These are phyloP conservation scores for Corylus avellana DNA, from an alignment of 306 rosid species.

Conservation along the genomic window DNA sequence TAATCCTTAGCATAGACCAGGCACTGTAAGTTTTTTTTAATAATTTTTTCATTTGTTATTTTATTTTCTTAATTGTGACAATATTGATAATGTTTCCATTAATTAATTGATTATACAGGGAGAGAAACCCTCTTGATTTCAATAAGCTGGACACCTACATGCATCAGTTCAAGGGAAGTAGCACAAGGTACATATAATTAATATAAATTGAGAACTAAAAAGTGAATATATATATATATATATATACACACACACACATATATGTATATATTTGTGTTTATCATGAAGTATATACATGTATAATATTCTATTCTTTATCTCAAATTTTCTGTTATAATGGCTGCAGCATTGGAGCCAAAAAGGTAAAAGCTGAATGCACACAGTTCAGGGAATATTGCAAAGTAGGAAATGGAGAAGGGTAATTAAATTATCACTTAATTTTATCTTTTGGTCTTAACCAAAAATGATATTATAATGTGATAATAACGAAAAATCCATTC, in stretches of 20 bases:
- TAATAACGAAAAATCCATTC: background rate
- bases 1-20: slow-evolving; percentile 67
- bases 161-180: slow-evolving; percentile 96
- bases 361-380: slow-evolving; percentile 86
- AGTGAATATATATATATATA: too few relatives aligned
- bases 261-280: background rate
- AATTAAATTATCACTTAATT: slow-evolving; percentile 26
- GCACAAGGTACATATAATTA: slow-evolving; percentile 60
- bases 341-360: slow-evolving; percentile 91
- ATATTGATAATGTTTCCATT: slow-evolving; percentile 6
- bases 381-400: slow-evolving; percentile 76
- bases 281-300: slow-evolving; percentile 4
- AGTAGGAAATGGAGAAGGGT: slow-evolving; percentile 81
- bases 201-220: background rate
- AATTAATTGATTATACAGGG: slow-evolving; percentile 38
- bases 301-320: slow-evolving; percentile 41
- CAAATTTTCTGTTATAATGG: slow-evolving; percentile 30
- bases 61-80: background rate
- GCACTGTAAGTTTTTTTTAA: slow-evolving; percentile 51
- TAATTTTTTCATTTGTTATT: background rate
- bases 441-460: background rate
- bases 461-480: too few relatives aligned
- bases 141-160: slow-evolving; percentile 64
- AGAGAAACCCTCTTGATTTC: slow-evolving; percentile 64
- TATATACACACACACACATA: too few relatives aligned